A percentile compares a stretch with the other conserved stretches of the same genome.
Conservation (phyloP, 805 yeast genomes). For the Metschnikowia picachoensis region DNA sequence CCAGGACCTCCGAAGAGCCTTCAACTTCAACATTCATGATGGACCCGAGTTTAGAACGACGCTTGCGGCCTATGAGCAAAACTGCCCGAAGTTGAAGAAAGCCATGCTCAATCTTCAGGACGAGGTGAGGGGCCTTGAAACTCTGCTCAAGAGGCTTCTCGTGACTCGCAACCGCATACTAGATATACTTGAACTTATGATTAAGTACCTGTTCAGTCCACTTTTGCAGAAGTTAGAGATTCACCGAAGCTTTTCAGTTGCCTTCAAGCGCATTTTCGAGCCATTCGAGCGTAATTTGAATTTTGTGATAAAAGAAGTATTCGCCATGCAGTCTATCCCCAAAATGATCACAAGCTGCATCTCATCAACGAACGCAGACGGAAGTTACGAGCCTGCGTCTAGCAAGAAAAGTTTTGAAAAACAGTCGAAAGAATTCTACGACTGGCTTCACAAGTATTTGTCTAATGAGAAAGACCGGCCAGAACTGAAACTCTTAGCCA, state of each 20-base stretch:
- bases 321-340: constrained; percentile 24
- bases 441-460: constrained; percentile 41
- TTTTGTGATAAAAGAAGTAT: constrained; percentile 27
- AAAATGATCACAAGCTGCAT: constrained; percentile 23
- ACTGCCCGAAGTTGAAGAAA: constrained; percentile 27
- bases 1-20: constrained; percentile 23
- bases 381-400: constrained; percentile 21
- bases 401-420: constrained; percentile 35
- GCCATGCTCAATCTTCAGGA: constrained; percentile 25
- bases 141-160: constrained; percentile 20
- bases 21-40: constrained; percentile 36
- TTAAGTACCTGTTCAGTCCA: constrained; percentile 25
- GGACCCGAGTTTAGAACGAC: constrained; percentile 41
- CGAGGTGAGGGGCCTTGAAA: constrained; percentile 31
- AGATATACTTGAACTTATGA: constrained; percentile 22
- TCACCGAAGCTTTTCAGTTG: constrained; percentile 23
- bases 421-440: constrained; percentile 40
- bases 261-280: constrained; percentile 26
- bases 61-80: constrained; percentile 29
- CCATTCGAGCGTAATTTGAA: constrained; percentile 31
- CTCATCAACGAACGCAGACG: constrained; percentile 9
- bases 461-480: constrained; percentile 43
- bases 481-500: constrained; percentile 33
- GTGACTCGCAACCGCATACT: constrained; percentile 20
- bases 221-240: constrained; percentile 23